These are phyloP conservation scores for Cryphonectria naterciae DNA, from an alignment of 2,329 filamentous ascomycete species.

Conservation along the genomic window DNA sequence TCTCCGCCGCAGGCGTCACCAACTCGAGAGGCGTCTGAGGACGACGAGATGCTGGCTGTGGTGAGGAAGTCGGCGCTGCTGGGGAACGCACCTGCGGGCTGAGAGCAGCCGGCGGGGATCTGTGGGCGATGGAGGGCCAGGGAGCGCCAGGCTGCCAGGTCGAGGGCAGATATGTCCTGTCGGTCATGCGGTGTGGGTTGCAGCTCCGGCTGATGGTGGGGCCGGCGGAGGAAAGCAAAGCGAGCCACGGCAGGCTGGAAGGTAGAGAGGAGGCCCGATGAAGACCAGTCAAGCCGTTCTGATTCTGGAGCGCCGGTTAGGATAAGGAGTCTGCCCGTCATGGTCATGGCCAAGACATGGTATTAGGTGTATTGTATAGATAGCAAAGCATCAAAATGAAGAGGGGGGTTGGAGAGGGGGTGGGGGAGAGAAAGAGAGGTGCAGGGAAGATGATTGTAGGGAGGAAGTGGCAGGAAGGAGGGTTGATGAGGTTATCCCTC, in stretches of 20 bases:
- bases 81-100: slow-evolving; percentile 38
- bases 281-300: slow-evolving; percentile 57
- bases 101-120: slow-evolving; percentile 58
- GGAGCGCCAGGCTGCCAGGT: slow-evolving; percentile 56
- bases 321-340: slow-evolving; percentile 40
- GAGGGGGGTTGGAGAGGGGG: too few relatives aligned
- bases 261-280: slow-evolving; percentile 51
- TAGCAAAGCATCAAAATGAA: background rate
- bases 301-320: slow-evolving; percentile 62
- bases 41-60: slow-evolving; percentile 45
- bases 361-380: background rate
- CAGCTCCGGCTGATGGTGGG: slow-evolving; percentile 23
- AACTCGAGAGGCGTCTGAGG: slow-evolving; percentile 28
- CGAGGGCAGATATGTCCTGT: slow-evolving; percentile 31
- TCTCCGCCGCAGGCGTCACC: slow-evolving; percentile 25
- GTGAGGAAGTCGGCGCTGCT: slow-evolving; percentile 53
- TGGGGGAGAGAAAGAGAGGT: background rate
- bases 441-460: background rate
- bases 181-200: slow-evolving; percentile 15
- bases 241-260: slow-evolving; percentile 47
- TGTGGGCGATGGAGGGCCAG: slow-evolving; percentile 52
- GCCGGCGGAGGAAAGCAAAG: slow-evolving; percentile 40
- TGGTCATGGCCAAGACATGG: slow-evolving; percentile 24
- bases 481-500: background rate
- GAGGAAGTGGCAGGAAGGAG: background rate